These are phyloP conservation scores for Pichia phayaonensis DNA, from an alignment of 805 yeast genomes.

Conservation along the genomic window DNA sequence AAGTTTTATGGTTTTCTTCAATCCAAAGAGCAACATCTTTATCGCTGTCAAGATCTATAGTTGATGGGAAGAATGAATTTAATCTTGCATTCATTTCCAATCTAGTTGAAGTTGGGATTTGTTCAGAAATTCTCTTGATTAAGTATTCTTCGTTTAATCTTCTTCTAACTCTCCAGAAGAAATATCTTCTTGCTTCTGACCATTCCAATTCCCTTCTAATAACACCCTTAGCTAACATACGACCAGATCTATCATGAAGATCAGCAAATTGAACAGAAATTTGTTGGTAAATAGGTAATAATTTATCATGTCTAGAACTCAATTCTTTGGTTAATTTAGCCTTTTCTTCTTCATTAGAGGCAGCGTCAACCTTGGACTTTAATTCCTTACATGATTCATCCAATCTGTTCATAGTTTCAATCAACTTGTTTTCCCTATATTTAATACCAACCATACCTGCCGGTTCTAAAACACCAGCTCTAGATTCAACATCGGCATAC, in stretches of 20 bases:
- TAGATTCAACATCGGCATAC: conserved; percentile 93
- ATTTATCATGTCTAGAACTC: conserved; percentile 66
- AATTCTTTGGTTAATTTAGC: conserved; percentile 57
- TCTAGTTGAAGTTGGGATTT: conserved; percentile 51
- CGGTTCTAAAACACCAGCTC: conserved; percentile 98
- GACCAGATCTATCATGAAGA: conserved; percentile 93
- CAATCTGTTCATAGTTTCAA: conserved; percentile 85
- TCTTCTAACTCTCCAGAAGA: conserved; percentile 98
- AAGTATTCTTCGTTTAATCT: conserved; percentile 89
- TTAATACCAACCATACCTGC: conserved; percentile 99
- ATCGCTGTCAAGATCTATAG: conserved; percentile 65
- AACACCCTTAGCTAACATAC: conserved; percentile 93
- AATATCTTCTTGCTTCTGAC: conserved; percentile 85
- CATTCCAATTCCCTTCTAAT: conserved; percentile 81
- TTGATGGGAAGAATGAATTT: conserved; percentile 76
- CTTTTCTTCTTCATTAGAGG: conserved; percentile 56
- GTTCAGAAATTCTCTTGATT: conserved; percentile 62
- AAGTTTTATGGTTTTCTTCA: conserved; percentile 62
- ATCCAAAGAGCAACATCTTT: conserved; percentile 76
- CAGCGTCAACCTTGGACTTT: conserved; percentile 48
- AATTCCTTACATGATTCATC: conserved; percentile 68
- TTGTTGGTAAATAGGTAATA: conserved; percentile 87
- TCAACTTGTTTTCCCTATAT: conserved; percentile 86
- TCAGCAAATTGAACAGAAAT: conserved; percentile 95
- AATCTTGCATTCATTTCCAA: conserved; percentile 81